These are phyloP conservation scores for Tetradesmus obliquus DNA, from an alignment of 139 green algal species.

Conservation along the genomic window DNA sequence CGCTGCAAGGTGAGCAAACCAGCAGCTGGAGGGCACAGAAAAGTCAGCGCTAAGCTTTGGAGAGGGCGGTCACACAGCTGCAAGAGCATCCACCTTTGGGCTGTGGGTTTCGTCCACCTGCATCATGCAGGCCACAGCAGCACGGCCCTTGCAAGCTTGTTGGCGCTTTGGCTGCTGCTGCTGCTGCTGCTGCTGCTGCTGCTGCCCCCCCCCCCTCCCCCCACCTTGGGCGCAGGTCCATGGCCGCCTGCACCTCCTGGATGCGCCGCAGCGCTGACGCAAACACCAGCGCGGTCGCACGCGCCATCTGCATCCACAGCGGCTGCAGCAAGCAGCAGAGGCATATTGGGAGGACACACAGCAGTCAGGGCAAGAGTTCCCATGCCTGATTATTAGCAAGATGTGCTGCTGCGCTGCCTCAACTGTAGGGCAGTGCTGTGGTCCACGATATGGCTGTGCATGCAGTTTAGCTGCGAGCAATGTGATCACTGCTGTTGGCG, in stretches of 20 bases:
- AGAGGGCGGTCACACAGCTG: too few species aligned
- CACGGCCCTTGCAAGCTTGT: too few species aligned
- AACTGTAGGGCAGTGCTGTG: neutral
- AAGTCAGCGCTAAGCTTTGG: neutral
- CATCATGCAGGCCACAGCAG: neutral
- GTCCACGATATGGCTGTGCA: too few species aligned
- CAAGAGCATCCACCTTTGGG: neutral
- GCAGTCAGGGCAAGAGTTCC: neutral
- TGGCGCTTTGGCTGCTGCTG: too few species aligned
- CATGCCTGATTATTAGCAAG: neutral
- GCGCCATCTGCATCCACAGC: conserved; percentile 42
- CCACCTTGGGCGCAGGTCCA: conserved; percentile 44
- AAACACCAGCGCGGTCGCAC: conserved; percentile 48
- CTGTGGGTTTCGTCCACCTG: neutral
- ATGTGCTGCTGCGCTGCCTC: neutral
- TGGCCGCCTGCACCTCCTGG: conserved; percentile 45
- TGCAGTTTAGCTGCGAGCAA: neutral
- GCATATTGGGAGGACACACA: neutral
- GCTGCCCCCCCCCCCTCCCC: too few species aligned
- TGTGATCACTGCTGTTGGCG: too few species aligned
- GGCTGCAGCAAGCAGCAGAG: neutral
- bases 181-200: too few species aligned
- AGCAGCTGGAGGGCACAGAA: too few species aligned
- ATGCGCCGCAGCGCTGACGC: conserved; percentile 46
- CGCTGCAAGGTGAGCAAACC: neutral